These are phyloP conservation scores for Collariella sp. DNA, from an alignment of 495 filamentous ascomycete species.

Conservation along the genomic window DNA sequence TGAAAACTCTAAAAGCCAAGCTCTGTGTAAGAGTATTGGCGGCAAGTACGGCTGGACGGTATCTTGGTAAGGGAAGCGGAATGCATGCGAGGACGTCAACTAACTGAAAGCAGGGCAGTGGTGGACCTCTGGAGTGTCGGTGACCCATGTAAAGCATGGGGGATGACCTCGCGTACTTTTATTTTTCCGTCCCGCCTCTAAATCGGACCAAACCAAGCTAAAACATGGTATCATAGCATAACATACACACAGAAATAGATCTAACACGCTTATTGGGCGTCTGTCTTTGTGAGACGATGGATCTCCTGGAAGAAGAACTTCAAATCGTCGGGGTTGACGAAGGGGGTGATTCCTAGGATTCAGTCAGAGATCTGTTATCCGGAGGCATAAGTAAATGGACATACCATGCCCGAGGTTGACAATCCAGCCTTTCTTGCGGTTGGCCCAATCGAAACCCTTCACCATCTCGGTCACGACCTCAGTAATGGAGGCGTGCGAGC, in stretches of 20 bases:
- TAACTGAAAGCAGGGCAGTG: conserved; percentile 14
- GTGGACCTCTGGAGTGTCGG: conserved; percentile 15
- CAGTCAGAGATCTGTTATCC: conserved; percentile 5
- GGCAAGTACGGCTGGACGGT: conserved; percentile 30
- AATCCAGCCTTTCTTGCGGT: conserved; percentile 56
- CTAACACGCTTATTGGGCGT: conserved; percentile 1
- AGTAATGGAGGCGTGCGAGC: conserved; percentile 69
- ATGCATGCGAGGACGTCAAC: background rate
- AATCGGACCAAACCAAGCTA: background rate
- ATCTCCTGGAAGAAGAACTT: conserved; percentile 92
- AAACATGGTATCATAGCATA: background rate
- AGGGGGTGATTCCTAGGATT: conserved; percentile 70
- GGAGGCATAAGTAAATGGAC: conserved; percentile 15
- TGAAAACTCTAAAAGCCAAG: conserved; percentile 33
- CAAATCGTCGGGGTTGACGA: conserved; percentile 85
- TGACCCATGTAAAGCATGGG: conserved; percentile 3
- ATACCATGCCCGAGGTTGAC: conserved; percentile 85
- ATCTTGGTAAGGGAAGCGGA: conserved; percentile 38
- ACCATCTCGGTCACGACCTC: conserved; percentile 75
- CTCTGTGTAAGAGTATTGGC: conserved; percentile 37
- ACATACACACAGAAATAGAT: background rate
- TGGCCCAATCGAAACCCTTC: conserved; percentile 59
- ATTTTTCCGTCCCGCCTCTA: background rate
- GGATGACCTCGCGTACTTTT: background rate
- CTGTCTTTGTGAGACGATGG: conserved; percentile 51